Conservation (phyloP, 169 alveolate genomes). For the Perkinsus marinus region DNA sequence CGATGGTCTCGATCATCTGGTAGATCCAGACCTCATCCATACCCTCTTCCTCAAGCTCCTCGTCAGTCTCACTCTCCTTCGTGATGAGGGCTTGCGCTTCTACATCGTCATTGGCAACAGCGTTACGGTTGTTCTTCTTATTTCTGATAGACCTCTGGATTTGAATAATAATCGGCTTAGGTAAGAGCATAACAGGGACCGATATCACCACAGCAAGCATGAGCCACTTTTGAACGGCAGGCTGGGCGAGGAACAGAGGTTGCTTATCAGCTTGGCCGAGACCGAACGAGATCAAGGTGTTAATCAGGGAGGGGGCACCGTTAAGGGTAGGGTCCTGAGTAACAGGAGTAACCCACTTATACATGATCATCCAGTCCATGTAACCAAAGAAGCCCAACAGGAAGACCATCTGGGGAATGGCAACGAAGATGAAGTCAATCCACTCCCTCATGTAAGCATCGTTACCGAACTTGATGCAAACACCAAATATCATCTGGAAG, state of each 20-base stretch:
- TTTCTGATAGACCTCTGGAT: neutral
- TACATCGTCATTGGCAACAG: neutral
- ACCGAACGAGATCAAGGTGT: conserved; percentile 79
- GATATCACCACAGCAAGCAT: conserved; percentile 63
- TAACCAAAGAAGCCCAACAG: conserved; percentile 62
- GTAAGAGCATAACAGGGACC: conserved; percentile 85
- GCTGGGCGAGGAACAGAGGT: neutral
- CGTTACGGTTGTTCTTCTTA: neutral
- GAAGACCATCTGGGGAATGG: conserved; percentile 61
- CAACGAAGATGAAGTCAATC: conserved; percentile 61
- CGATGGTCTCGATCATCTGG: conserved; percentile 89
- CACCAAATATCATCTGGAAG: conserved; percentile 75
- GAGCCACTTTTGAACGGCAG: conserved; percentile 11
- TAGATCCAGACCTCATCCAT: neutral
- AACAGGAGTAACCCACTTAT: conserved; percentile 71
- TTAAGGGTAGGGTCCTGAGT: neutral
- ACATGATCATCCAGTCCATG: conserved; percentile 66
- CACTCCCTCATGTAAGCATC: conserved; percentile 42
- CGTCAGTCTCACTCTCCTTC: neutral
- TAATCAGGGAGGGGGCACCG: conserved; percentile 50
- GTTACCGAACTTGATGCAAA: conserved; percentile 67
- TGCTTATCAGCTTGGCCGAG: neutral
- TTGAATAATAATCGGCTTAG: conserved; percentile 67
- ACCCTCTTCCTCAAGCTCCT: neutral
- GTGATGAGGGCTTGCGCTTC: neutral